These are phyloP conservation scores for Globisporangium uncinulatum DNA, from an alignment of 352 stramenopile genomes.

Conservation along the genomic window DNA sequence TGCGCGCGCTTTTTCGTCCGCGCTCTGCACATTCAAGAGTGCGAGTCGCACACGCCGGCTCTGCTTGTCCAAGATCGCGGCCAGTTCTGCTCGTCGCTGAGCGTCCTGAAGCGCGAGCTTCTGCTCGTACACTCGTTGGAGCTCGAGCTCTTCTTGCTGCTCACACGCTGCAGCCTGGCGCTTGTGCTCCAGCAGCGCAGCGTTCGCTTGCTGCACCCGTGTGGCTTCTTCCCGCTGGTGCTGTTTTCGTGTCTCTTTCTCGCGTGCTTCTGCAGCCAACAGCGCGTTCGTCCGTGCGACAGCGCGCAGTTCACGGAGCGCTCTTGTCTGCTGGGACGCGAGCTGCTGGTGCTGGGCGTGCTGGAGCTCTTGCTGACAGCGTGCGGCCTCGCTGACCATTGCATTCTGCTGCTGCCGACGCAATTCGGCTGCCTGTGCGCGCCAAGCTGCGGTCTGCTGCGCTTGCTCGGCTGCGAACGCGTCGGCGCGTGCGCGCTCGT, in stretches of 20 bases:
- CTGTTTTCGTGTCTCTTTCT: constrained; percentile 40
- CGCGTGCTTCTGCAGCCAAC: constrained; percentile 39
- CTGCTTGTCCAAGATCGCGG: constrained; percentile 43
- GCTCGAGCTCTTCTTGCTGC: constrained; percentile 32
- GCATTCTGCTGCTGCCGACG: constrained; percentile 22
- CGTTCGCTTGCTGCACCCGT: constrained; percentile 45
- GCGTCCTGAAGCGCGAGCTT: constrained; percentile 47
- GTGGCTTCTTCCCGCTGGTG: constrained; percentile 36
- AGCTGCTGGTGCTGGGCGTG: constrained; percentile 28
- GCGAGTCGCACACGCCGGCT: constrained; percentile 49
- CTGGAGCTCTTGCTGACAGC: constrained; percentile 38
- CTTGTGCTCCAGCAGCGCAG: constrained; percentile 44
- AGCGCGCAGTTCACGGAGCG: constrained; percentile 34
- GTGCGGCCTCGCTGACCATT: constrained; percentile 32
- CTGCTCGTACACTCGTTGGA: constrained; percentile 42
- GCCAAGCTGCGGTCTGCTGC: constrained; percentile 34
- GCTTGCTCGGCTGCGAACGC: constrained; percentile 31
- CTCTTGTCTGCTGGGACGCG: constrained; percentile 29
- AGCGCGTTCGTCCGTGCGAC: constrained; percentile 33
- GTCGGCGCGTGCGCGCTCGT: constrained; percentile 27
- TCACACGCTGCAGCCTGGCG: constrained; percentile 26
- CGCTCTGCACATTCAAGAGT: constrained; percentile 52
- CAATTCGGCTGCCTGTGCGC: constrained; percentile 31
- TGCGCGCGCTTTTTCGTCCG: constrained; percentile 49
- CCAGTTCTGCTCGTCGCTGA: constrained; percentile 35